These are phyloP conservation scores for Sclerotinia nivalis DNA, from an alignment of 2,329 filamentous ascomycete species.

Conservation along the genomic window DNA sequence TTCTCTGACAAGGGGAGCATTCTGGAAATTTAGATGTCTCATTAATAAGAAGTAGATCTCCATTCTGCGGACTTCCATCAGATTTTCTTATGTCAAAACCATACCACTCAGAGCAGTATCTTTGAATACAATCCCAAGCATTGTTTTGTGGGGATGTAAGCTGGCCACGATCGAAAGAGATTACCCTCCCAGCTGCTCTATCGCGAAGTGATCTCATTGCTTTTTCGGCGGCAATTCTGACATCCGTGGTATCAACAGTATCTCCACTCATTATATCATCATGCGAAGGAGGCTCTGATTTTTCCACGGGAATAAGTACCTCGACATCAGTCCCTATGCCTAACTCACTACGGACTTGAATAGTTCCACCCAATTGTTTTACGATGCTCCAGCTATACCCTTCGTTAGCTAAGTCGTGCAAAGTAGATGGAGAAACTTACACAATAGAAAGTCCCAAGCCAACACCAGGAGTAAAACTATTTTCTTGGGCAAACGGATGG, in stretches of 20 bases:
- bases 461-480: constrained; percentile 54
- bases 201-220: constrained; percentile 28
- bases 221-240: constrained; percentile 23
- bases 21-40: constrained; percentile 26
- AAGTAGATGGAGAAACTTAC: constrained; percentile 28
- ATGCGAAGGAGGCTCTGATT: background rate
- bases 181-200: constrained; percentile 27
- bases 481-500: constrained; percentile 61
- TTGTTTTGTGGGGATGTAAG: constrained; percentile 22
- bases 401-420: constrained; percentile 10
- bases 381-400: constrained; percentile 20
- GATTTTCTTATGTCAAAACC: constrained; percentile 27
- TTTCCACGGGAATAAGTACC: constrained; percentile 41
- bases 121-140: constrained; percentile 34
- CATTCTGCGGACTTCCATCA: constrained; percentile 22
- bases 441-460: constrained; percentile 45
- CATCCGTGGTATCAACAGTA: constrained; percentile 17
- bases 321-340: constrained; percentile 55
- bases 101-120: constrained; percentile 38
- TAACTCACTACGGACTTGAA: constrained; percentile 55
- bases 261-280: constrained; percentile 7
- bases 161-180: constrained; percentile 27
- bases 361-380: constrained; percentile 54
- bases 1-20: constrained; percentile 23
- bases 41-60: constrained; percentile 14